Conservation (phyloP, 192 early-diverging fungal species). For the Chytriomyces hyalinus region DNA sequence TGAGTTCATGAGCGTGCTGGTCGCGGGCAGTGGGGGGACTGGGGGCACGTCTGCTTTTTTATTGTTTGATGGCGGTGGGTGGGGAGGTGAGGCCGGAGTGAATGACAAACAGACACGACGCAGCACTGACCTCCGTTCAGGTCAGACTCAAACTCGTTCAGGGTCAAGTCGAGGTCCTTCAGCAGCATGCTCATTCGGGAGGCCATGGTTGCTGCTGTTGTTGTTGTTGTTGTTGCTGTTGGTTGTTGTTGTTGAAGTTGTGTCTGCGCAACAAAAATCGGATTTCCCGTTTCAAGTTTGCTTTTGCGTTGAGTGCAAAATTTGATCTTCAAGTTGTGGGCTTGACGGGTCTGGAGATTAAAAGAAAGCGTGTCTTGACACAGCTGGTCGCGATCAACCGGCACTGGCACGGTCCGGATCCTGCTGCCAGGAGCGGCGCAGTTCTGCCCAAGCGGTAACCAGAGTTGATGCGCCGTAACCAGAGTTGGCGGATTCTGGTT, state of each 20-base stretch:
- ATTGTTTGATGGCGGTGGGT: too few species aligned
- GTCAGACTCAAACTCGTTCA: neutral
- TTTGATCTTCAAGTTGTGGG: too few species aligned
- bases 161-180: neutral
- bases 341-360: too few species aligned
- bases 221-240: too few species aligned
- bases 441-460: too few species aligned
- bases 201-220: neutral
- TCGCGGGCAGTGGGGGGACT: neutral
- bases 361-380: too few species aligned
- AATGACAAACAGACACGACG: neutral
- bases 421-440: too few species aligned
- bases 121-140: neutral
- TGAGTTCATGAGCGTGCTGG: neutral
- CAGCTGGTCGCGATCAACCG: too few species aligned
- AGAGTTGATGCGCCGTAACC: neutral
- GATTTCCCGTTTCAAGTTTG: neutral
- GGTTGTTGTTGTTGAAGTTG: neutral
- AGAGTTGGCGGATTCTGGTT: neutral
- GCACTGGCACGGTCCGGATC: too few species aligned
- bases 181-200: slow-evolving; percentile 6
- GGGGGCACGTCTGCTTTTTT: neutral
- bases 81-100: neutral
- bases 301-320: neutral
- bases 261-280: neutral